phyloP scores from a whole-genome alignment of 352 stramenopile species.

The Pythium guiyangense region DNA sequence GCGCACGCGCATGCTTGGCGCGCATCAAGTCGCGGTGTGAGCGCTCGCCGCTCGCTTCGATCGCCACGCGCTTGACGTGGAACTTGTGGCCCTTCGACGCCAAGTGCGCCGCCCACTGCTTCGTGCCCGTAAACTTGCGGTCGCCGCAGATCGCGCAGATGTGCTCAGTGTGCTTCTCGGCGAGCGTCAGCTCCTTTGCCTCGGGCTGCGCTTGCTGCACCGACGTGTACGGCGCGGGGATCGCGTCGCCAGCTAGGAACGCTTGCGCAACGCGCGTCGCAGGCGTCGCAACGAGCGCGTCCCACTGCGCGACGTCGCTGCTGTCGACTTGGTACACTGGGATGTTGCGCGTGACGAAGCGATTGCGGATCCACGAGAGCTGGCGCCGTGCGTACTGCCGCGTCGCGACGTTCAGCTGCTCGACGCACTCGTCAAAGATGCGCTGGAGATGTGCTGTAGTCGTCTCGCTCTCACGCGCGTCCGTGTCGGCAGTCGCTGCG shows the following conservation, averaged over 20 bases:
- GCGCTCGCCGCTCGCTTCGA: slow-evolving; percentile 28
- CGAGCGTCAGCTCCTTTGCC: slow-evolving; percentile 26
- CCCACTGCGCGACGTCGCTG: slow-evolving; percentile 64
- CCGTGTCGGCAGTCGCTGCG: not conserved
- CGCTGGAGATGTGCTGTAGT: slow-evolving; percentile 22
- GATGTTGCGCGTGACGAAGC: slow-evolving; percentile 80
- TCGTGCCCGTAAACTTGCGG: slow-evolving; percentile 61
- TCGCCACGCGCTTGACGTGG: slow-evolving; percentile 66
- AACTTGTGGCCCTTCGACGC: slow-evolving; percentile 80
- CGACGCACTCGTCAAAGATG: slow-evolving; percentile 58
- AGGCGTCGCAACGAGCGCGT: slow-evolving; percentile 41
- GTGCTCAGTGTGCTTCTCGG: slow-evolving; percentile 62
- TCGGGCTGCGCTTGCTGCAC: slow-evolving; percentile 51
- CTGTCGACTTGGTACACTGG: slow-evolving; percentile 85
- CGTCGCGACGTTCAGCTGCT: slow-evolving; percentile 76
- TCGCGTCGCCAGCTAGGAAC: slow-evolving; percentile 38
- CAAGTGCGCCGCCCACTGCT: slow-evolving; percentile 70
- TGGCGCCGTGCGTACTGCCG: slow-evolving; percentile 84
- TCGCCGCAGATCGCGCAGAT: slow-evolving; percentile 53
- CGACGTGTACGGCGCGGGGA: slow-evolving; percentile 24
- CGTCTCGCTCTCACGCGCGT: not conserved
- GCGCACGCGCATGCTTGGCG: not conserved
- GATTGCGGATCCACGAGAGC: slow-evolving; percentile 87
- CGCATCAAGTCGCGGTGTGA: not conserved
- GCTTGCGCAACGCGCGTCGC: slow-evolving; percentile 55